Percentiles rank a stretch among this genome's conserved stretches.
phyloP scores from a whole-genome alignment of 1,284 basidiomycete species.

The Apiotrichum mycotoxinovorans region DNA sequence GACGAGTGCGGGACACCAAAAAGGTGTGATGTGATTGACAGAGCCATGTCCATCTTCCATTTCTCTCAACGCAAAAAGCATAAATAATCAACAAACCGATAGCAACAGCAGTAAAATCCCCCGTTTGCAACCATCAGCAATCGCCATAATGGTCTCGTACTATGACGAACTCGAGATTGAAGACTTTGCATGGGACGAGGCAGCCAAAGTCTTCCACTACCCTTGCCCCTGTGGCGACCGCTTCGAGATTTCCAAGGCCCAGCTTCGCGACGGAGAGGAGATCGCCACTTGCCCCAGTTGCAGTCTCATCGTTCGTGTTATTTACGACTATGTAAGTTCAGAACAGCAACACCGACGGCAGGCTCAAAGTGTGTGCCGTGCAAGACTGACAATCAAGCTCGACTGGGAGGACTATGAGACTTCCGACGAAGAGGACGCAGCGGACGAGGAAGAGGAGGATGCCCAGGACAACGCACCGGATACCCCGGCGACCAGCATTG shows the following conservation, averaged over 20 bases:
- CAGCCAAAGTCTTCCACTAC: slow-evolving; percentile 82
- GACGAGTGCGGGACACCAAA: too few relatives aligned
- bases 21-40: too few relatives aligned
- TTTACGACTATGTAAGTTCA: slow-evolving; percentile 87
- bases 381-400: slow-evolving; percentile 29
- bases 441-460: slow-evolving; percentile 22
- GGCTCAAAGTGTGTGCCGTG: background rate
- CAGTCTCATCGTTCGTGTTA: slow-evolving; percentile 84
- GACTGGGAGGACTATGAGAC: slow-evolving; percentile 51
- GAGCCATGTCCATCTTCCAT: too few relatives aligned
- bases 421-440: slow-evolving; percentile 39
- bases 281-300: slow-evolving; percentile 97
- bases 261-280: slow-evolving; percentile 87
- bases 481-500: slow-evolving; percentile 9
- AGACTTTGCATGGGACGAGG: slow-evolving; percentile 87
- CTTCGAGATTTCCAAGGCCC: slow-evolving; percentile 88
- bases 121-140: background rate
- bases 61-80: too few relatives aligned
- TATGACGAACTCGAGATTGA: slow-evolving; percentile 74
- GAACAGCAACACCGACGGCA: background rate
- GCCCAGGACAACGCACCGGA: slow-evolving; percentile 2
- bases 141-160: slow-evolving; percentile 38
- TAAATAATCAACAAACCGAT: too few relatives aligned
- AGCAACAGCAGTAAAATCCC: background rate
- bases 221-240: slow-evolving; percentile 98